Conservation (phyloP, 768 basidiomycete species). For the Lyophyllum decastes region DNA sequence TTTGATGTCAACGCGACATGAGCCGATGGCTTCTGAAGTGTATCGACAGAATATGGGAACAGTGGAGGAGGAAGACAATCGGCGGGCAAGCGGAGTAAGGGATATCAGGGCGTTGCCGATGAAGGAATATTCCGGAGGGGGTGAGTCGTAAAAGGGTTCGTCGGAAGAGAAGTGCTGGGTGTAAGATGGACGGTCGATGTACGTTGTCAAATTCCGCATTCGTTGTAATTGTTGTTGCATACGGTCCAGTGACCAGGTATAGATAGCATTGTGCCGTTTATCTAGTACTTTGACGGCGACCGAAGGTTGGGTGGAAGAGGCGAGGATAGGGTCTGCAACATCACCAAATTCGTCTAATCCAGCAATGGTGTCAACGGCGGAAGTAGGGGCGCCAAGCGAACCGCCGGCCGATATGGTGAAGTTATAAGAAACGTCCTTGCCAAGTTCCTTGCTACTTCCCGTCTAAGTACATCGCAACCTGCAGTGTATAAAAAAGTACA, state of each 20-base stretch:
- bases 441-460: conserved; percentile 72
- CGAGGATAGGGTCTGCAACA: conserved; percentile 80
- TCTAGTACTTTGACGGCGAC: conserved; percentile 92
- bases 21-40: conserved; percentile 94
- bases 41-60: conserved; percentile 93
- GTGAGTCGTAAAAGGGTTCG: conserved; percentile 89
- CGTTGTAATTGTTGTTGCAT: conserved; percentile 87
- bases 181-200: conserved; percentile 91
- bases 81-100: conserved; percentile 77
- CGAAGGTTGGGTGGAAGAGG: conserved; percentile 74
- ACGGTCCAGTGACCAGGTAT: conserved; percentile 88
- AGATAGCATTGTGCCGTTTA: conserved; percentile 82
- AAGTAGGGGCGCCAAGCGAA: conserved; percentile 73
- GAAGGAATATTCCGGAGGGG: conserved; percentile 88
- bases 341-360: conserved; percentile 92
- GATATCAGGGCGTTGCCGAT: conserved; percentile 87
- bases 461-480: not conserved
- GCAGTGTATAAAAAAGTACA: conserved; percentile 5
- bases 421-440: conserved; percentile 88
- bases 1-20: conserved; percentile 86
- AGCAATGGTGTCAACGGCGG: conserved; percentile 83
- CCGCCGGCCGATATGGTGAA: conserved; percentile 89
- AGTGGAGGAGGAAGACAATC: conserved; percentile 70
- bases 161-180: conserved; percentile 93
- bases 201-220: conserved; percentile 91